Base-by-base conservation (phyloP, 768 basidiomycete genomes). In the Butyriboletus loyo region DNA sequence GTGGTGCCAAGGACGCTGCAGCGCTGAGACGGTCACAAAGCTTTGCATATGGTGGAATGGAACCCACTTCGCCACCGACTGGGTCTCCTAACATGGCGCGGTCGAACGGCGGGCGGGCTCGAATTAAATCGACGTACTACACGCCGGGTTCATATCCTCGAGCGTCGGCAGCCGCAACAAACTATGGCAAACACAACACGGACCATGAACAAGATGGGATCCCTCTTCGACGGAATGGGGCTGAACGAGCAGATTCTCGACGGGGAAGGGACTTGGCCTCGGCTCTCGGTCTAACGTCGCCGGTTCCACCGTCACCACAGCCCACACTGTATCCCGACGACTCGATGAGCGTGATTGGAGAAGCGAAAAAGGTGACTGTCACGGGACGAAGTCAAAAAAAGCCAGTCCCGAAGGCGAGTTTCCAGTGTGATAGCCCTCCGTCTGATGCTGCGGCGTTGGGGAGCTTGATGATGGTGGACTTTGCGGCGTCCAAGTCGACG, bases 251-350 rank as follows among this genome's bases (percentile, higher is more conserved):
- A 2, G 77, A 74, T 35, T 73, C 77, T 27, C 73, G 72, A 55
- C 69, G 77, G 46, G 77, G 77, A 43, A 66, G 68, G 44, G 75
- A 75, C 19, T 59, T 76, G 28, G 65, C 74, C 6, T 66, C 66
- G 45, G 77, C 73, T 0, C 65, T 73, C n/a, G 73, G 75, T 5
- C 56, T 76, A 15, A 42, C 43, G 9, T 70, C 71, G 19, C 57
- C 72, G 3, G 59, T 65, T 21, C 69, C 75, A 41, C 75, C 79
- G 15, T 83, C 79, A 7, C 85, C 85, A 10, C 82, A 80, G 57
- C 80, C 81, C 13, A 85, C 84, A 8, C 59, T 87, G 50, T 86
- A 82, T 62, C 86, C 86, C 5, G 87, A 89, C 52, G 87, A 88
- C 66, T 87, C 85, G 8, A 72, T 86, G 68, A 86, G 84, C 53